Evolutionary conservation across 768 basidiomycete species (phyloP).

Genomic region (Hericium coralloides): DNA sequence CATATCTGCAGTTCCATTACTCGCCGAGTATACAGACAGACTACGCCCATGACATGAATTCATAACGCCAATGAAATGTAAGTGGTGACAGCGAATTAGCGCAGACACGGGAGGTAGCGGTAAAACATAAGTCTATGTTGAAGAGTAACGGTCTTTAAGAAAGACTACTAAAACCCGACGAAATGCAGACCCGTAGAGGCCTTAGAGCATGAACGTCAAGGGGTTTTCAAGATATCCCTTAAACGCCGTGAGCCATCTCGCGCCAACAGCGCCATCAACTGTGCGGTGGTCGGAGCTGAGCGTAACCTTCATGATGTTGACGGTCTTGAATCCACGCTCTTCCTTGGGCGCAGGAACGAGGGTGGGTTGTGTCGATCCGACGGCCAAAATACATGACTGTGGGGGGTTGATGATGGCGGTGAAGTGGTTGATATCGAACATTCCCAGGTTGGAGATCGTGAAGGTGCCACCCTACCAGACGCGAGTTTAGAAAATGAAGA

Average conservation of each 20-base stretch:
- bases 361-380: slow-evolving; percentile 81
- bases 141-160: background rate
- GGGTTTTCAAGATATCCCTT: slow-evolving; percentile 97
- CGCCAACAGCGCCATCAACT: slow-evolving; percentile 94
- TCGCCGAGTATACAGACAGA: too few species aligned
- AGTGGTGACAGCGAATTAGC: background rate
- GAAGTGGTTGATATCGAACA: slow-evolving; percentile 93
- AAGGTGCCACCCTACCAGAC: slow-evolving; percentile 81
- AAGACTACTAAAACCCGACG: background rate
- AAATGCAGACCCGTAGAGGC: slow-evolving; percentile 1
- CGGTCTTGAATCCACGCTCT: slow-evolving; percentile 91
- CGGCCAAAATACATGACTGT: slow-evolving; percentile 95
- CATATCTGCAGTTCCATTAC: too few species aligned
- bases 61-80: too few species aligned
- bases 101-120: slow-evolving; percentile 8
- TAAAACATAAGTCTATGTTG: background rate
- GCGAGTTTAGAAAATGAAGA: background rate
- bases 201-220: slow-evolving; percentile 89
- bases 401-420: slow-evolving; percentile 99
- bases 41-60: too few species aligned
- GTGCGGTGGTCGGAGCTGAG: slow-evolving; percentile 92
- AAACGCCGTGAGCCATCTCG: slow-evolving; percentile 88
- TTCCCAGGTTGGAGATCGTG: slow-evolving; percentile 98
- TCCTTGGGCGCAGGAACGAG: slow-evolving; percentile 82
- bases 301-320: slow-evolving; percentile 91